These are phyloP conservation scores for Astragalus membranaceus DNA, from an alignment of 306 rosid species.

Conservation along the genomic window DNA sequence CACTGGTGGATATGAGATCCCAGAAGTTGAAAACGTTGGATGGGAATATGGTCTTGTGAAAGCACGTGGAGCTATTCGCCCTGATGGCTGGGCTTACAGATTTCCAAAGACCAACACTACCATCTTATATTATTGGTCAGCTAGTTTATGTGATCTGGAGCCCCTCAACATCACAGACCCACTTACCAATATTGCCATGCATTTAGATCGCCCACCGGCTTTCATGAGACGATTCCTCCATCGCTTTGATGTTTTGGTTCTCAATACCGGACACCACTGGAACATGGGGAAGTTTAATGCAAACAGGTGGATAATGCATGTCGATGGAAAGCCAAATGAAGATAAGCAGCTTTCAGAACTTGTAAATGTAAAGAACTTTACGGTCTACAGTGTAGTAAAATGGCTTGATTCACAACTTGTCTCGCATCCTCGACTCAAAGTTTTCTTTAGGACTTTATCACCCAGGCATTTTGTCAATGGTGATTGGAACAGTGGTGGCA, in stretches of 20 bases:
- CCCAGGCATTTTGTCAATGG: conserved; percentile 74
- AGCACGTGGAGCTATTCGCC: conserved; percentile 70
- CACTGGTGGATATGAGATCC: conserved; percentile 57
- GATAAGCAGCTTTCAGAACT: conserved; percentile 46
- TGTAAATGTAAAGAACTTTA: conserved; percentile 54
- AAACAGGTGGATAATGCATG: conserved; percentile 73
- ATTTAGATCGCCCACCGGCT: conserved; percentile 77
- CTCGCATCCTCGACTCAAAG: conserved; percentile 55
- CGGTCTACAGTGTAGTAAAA: conserved; percentile 47
- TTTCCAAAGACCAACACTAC: conserved; percentile 69
- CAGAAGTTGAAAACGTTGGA: conserved; percentile 60
- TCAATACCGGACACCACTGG: conserved; percentile 93
- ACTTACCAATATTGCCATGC: conserved; percentile 60
- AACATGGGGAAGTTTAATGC: conserved; percentile 64
- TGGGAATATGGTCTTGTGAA: conserved; percentile 64
- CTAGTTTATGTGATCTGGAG: conserved; percentile 64
- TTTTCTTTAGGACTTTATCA: conserved; percentile 76
- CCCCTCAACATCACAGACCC: conserved; percentile 46
- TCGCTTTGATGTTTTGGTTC: conserved; percentile 62
- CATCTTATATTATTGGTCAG: conserved; percentile 83
- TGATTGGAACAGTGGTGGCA: conserved; percentile 87
- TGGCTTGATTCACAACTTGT: conserved; percentile 80
- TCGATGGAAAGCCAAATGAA: conserved; percentile 48
- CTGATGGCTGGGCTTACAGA: conserved; percentile 86
- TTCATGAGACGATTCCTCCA: conserved; percentile 56